phyloP scores from a whole-genome alignment of 176 grass and related monocot species.

The Aegilops umbellulata region DNA sequence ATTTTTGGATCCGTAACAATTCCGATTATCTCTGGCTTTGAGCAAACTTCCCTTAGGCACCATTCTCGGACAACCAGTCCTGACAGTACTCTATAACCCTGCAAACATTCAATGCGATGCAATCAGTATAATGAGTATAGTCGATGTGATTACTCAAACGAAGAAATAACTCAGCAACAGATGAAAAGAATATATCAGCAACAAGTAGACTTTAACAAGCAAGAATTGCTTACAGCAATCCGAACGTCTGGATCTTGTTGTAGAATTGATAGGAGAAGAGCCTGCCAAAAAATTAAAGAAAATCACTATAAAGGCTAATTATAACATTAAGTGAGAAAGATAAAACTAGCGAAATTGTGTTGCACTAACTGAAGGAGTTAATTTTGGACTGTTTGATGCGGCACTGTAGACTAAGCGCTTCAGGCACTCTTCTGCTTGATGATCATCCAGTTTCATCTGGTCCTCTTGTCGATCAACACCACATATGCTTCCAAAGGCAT shows the following conservation, averaged over 20 bases:
- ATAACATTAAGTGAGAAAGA: constrained; percentile 20
- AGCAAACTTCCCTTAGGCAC: constrained; percentile 82
- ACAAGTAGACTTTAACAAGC: constrained; percentile 16
- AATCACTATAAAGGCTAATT: neutral
- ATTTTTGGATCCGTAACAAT: constrained; percentile 67
- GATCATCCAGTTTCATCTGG: constrained; percentile 48
- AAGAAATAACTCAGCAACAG: neutral
- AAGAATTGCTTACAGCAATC: constrained; percentile 70
- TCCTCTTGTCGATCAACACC: constrained; percentile 64
- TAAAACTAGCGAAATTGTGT: constrained; percentile 10
- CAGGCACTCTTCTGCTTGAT: constrained; percentile 59
- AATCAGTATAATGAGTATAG: constrained; percentile 8
- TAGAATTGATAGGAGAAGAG: constrained; percentile 72
- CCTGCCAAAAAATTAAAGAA: constrained; percentile 44
- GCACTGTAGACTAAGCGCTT: constrained; percentile 59
- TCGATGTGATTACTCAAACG: constrained; percentile 6
- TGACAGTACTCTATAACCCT: constrained; percentile 77
- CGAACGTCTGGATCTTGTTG: constrained; percentile 75
- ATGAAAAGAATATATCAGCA: constrained; percentile 5
- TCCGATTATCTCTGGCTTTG: constrained; percentile 67
- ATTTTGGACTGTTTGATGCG: constrained; percentile 73
- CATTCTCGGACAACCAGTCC: constrained; percentile 66
- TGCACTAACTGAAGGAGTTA: constrained; percentile 67
- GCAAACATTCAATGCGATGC: constrained; percentile 21
- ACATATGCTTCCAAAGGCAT: constrained; percentile 88